These are phyloP conservation scores for Aschersonia sp. DNA, from an alignment of 2,329 filamentous ascomycete genomes.

Conservation along the genomic window DNA sequence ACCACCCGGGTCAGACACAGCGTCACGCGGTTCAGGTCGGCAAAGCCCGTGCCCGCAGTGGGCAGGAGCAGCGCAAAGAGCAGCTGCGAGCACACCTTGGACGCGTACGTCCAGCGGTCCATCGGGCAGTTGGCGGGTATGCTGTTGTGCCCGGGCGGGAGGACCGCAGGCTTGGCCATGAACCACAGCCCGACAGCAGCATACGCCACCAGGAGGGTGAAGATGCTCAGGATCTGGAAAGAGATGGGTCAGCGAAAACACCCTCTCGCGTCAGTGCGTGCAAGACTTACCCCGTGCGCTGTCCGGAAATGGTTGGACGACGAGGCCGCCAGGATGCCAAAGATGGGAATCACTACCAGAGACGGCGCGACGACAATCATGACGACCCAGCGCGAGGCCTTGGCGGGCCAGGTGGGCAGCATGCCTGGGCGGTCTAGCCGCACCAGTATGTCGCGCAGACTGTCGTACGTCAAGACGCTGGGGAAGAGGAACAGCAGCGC, in stretches of 20 bases:
- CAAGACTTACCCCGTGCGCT: constrained; percentile 13
- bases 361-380: constrained; percentile 12
- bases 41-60: constrained; percentile 13
- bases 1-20: constrained; percentile 13
- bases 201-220: constrained; percentile 12
- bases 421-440: constrained; percentile 9
- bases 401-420: constrained; percentile 9
- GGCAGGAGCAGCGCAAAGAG: constrained; percentile 11
- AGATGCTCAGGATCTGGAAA: constrained; percentile 13
- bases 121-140: not conserved
- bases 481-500: constrained; percentile 13
- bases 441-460: constrained; percentile 11
- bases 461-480: constrained; percentile 12
- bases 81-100: constrained; percentile 11
- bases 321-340: constrained; percentile 11
- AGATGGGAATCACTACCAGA: constrained; percentile 11
- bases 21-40: constrained; percentile 12
- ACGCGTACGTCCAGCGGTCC: constrained; percentile 1
- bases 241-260: not conserved
- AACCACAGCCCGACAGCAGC: constrained; percentile 10
- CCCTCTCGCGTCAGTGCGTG: not conserved
- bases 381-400: constrained; percentile 12
- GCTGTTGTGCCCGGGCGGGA: not conserved
- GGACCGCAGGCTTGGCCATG: constrained; percentile 7
- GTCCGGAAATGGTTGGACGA: constrained; percentile 13